Evolutionary conservation across 768 basidiomycete species (phyloP).

Genomic region (Boletus vinaceobasis): DNA sequence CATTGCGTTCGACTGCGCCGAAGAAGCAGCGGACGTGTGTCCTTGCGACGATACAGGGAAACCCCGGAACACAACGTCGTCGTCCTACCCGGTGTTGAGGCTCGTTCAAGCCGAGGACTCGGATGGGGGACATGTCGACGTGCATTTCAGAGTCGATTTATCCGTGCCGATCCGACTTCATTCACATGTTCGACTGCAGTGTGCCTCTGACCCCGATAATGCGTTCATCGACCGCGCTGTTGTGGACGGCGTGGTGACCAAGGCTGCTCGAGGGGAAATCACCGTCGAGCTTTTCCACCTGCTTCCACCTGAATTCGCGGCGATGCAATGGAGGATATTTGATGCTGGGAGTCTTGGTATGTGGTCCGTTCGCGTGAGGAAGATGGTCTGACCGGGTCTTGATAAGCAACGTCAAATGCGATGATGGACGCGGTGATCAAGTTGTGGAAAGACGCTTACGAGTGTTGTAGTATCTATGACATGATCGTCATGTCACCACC

Average conservation of each 20-base stretch:
- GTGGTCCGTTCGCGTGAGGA: neutral
- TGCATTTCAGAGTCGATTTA: slow-evolving; percentile 55
- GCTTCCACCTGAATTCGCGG: slow-evolving; percentile 56
- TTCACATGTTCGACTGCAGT: slow-evolving; percentile 61
- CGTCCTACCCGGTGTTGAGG: slow-evolving; percentile 30
- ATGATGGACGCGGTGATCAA: slow-evolving; percentile 61
- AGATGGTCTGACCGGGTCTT: slow-evolving; percentile 1
- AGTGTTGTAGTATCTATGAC: slow-evolving; percentile 49
- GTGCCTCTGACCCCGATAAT: slow-evolving; percentile 53
- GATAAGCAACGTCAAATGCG: slow-evolving; percentile 55
- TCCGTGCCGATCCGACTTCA: slow-evolving; percentile 51
- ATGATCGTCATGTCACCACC: slow-evolving; percentile 38
- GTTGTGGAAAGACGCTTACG: slow-evolving; percentile 40
- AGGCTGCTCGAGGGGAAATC: slow-evolving; percentile 51
- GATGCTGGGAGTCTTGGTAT: slow-evolving; percentile 57
- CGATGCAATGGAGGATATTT: slow-evolving; percentile 65
- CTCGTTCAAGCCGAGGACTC: slow-evolving; percentile 21
- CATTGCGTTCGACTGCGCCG: slow-evolving; percentile 59
- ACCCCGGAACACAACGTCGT: slow-evolving; percentile 42
- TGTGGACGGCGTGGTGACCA: slow-evolving; percentile 59
- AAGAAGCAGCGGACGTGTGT: slow-evolving; percentile 65
- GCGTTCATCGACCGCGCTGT: slow-evolving; percentile 43
- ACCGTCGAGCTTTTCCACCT: slow-evolving; percentile 52
- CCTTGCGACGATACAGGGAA: slow-evolving; percentile 63
- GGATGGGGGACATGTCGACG: slow-evolving; percentile 40